Percentiles rank a stretch among this genome's conserved stretches.
These are phyloP conservation scores for Thelonectria discophora DNA, from an alignment of 2,329 filamentous ascomycete genomes.

Conservation along the genomic window DNA sequence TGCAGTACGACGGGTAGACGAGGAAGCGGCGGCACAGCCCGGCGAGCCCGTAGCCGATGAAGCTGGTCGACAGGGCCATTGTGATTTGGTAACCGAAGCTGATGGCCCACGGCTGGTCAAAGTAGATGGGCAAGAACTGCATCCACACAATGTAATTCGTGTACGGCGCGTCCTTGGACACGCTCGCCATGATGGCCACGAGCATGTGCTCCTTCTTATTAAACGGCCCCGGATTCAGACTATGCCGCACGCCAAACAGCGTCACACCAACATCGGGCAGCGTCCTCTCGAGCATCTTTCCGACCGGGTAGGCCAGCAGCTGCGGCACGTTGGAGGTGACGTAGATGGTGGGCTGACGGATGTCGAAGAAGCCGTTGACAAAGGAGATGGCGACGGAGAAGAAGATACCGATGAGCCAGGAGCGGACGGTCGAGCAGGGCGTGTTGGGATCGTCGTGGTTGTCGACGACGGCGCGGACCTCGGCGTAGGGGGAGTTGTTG, in stretches of 20 bases:
- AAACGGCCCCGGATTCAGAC: conserved; percentile 64
- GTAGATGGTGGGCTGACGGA: conserved; percentile 63
- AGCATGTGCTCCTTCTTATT: conserved; percentile 69
- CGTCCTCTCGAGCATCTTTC: conserved; percentile 58
- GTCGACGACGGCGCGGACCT: conserved; percentile 63
- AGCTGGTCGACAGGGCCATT: conserved; percentile 60
- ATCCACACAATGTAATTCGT: conserved; percentile 61
- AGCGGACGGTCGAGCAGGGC: conserved; percentile 64
- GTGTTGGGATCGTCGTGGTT: conserved; percentile 59
- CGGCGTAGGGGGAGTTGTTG: conserved; percentile 64
- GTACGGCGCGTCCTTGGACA: conserved; percentile 58
- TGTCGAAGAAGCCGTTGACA: conserved; percentile 66
- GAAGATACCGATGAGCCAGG: conserved; percentile 61
- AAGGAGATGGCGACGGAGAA: conserved; percentile 60
- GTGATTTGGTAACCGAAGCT: conserved; percentile 60
- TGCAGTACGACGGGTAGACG: conserved; percentile 60
- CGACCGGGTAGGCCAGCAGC: conserved; percentile 64
- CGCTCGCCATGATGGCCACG: conserved; percentile 69
- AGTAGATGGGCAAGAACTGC: conserved; percentile 58
- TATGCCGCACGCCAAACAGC: conserved; percentile 56
- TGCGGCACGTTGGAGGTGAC: conserved; percentile 65
- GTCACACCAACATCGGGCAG: conserved; percentile 61
- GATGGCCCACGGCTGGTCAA: conserved; percentile 59
- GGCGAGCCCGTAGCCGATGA: conserved; percentile 65
- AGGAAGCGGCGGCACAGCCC: conserved; percentile 60